Evolutionary conservation across 495 filamentous ascomycete species (phyloP).

Genomic region (Achaetomiella virescens): DNA sequence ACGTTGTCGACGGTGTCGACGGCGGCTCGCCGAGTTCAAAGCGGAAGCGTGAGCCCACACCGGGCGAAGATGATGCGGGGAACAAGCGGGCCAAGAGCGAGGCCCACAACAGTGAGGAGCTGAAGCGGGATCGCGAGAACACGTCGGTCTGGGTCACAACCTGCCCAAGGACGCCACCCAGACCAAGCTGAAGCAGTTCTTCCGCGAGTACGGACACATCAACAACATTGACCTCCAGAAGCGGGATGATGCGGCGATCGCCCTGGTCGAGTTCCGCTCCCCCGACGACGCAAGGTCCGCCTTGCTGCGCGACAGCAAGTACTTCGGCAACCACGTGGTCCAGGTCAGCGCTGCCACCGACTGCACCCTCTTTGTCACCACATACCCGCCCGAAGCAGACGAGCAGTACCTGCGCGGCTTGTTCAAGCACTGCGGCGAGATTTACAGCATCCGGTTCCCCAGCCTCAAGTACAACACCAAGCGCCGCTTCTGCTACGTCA

Average conservation of each 20-base stretch:
- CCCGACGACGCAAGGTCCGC: constrained; percentile 75
- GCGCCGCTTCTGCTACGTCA: constrained; percentile 90
- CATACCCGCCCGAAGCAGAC: constrained; percentile 81
- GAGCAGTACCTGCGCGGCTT: constrained; percentile 70
- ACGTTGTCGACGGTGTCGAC: constrained; percentile 16
- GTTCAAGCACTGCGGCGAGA: constrained; percentile 70
- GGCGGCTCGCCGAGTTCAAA: constrained; percentile 42
- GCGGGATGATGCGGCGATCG: constrained; percentile 54
- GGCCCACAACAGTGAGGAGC: constrained; percentile 30
- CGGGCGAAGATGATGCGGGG: constrained; percentile 40
- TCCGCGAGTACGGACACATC: constrained; percentile 79
- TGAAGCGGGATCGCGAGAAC: constrained; percentile 82
- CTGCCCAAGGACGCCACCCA: constrained; percentile 64
- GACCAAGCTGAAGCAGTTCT: constrained; percentile 75
- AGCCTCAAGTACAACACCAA: constrained; percentile 81
- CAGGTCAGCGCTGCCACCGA: constrained; percentile 64
- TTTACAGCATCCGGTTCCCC: constrained; percentile 82
- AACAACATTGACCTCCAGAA: constrained; percentile 62
- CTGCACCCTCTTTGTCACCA: constrained; percentile 81
- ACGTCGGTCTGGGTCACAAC: constrained; percentile 73
- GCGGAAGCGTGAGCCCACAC: constrained; percentile 57
- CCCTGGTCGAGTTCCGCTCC: constrained; percentile 77
- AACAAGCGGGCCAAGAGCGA: constrained; percentile 55
- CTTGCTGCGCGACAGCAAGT: constrained; percentile 71
- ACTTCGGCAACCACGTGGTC: constrained; percentile 62